Percentiles rank a stretch among this genome's conserved stretches.
Evolutionary conservation across 345 rosid genomes (phyloP).

Genomic region (Hirschfeldia incana): DNA sequence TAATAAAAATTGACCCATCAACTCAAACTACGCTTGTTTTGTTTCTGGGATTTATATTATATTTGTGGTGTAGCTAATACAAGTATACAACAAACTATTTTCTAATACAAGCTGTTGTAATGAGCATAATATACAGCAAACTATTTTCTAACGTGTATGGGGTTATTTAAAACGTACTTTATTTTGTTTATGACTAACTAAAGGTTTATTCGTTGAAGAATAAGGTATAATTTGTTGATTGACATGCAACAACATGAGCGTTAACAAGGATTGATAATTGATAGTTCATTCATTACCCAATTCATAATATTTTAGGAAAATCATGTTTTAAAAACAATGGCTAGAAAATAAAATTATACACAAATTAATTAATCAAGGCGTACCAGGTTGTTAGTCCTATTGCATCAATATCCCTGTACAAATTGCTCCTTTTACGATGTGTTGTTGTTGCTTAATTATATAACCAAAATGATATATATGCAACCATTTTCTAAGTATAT

Average conservation of each 20-base stretch:
- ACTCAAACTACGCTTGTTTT: background rate
- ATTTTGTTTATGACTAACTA: background rate
- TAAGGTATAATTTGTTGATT: background rate
- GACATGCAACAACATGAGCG: background rate
- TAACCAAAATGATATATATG: background rate
- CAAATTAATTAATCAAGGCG: background rate
- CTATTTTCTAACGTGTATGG: background rate
- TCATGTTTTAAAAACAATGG: background rate
- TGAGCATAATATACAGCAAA: background rate
- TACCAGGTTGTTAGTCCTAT: background rate
- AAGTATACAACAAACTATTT: background rate
- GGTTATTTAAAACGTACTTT: background rate
- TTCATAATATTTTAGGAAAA: background rate
- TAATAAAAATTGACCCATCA: slow-evolving; percentile 12
- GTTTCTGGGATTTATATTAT: background rate
- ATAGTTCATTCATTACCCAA: background rate
- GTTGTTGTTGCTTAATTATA: background rate
- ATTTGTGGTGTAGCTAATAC: background rate
- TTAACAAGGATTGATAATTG: background rate
- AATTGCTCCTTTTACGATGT: background rate
- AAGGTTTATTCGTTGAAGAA: background rate
- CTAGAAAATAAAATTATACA: background rate
- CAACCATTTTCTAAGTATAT: too few relatives aligned
- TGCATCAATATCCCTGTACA: background rate
- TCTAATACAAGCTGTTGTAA: background rate